Conservation (phyloP, 768 basidiomycete species). For the Suillus brevipes region DNA sequence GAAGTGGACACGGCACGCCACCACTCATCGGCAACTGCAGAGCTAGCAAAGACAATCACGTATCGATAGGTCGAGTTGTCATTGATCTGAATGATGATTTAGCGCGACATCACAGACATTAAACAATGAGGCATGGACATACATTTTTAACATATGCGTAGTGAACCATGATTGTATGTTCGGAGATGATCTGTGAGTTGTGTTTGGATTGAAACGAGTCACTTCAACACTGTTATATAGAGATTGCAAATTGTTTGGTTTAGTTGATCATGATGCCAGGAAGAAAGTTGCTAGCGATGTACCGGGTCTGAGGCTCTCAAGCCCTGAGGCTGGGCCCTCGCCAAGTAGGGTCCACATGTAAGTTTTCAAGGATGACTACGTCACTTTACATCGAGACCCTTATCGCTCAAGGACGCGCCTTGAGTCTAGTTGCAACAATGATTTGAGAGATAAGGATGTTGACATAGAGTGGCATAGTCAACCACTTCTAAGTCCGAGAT, state of each 20-base stretch:
- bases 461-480: neutral
- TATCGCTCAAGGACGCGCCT: neutral
- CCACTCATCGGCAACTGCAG: slow-evolving; percentile 28
- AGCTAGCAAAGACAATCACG: slow-evolving; percentile 21
- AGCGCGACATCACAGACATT: neutral
- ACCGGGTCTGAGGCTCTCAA: neutral
- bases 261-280: neutral
- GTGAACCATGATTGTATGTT: neutral
- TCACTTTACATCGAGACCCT: neutral
- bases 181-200: neutral
- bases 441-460: neutral
- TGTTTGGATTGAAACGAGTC: neutral
- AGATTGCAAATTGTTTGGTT: neutral
- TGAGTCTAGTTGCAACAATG: neutral
- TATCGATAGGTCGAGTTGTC: slow-evolving; percentile 11
- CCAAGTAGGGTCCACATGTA: neutral
- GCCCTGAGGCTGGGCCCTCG: neutral
- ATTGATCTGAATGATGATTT: neutral
- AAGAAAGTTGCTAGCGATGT: neutral
- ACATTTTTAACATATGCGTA: neutral
- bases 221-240: neutral
- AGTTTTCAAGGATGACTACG: neutral
- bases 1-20: slow-evolving; percentile 21
- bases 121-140: neutral
- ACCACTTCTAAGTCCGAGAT: neutral